phyloP scores from a whole-genome alignment of 2,329 filamentous ascomycete species.

The Pestalotiopsis sp. region DNA sequence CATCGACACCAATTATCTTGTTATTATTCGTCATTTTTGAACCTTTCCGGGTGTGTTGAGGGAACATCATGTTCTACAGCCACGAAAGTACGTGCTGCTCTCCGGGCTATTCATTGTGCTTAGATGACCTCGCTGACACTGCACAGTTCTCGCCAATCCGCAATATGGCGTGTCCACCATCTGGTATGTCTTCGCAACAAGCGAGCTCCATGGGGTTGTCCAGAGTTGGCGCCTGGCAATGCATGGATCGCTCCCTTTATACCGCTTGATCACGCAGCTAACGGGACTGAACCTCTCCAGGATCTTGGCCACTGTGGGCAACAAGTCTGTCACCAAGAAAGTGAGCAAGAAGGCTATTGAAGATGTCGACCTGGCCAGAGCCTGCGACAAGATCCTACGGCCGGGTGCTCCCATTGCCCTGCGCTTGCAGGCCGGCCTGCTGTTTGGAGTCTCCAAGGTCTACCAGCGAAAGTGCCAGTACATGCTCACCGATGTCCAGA shows the following conservation, averaged over 20 bases:
- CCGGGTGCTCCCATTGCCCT: constrained; percentile 84
- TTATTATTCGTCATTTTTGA: background rate
- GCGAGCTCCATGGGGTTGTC: background rate
- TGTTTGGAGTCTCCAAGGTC: constrained; percentile 84
- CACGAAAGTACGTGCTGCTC: constrained; percentile 73
- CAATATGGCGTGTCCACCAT: constrained; percentile 94
- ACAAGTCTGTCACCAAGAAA: constrained; percentile 69
- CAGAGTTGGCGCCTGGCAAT: background rate
- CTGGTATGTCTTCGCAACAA: constrained; percentile 63
- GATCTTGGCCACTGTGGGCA: constrained; percentile 88
- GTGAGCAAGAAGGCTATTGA: constrained; percentile 86
- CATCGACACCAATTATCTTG: no score
- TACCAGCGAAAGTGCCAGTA: constrained; percentile 88
- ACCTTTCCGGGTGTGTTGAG: background rate
- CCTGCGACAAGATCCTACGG: constrained; percentile 85
- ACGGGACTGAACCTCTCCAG: constrained; percentile 45
- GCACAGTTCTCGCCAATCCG: constrained; percentile 74
- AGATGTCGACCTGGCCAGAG: constrained; percentile 82
- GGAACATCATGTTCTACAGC: constrained; percentile 81
- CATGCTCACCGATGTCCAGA: constrained; percentile 78
- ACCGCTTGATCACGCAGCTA: background rate
- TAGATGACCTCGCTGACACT: background rate
- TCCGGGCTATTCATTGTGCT: background rate
- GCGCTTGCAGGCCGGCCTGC: constrained; percentile 83
- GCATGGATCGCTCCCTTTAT: background rate